Evolutionary conservation across 1,139 yeast species (phyloP), one percentile per base, ranked within the genome.

Genomic region (Entelexis sorbosivorans): DNA sequence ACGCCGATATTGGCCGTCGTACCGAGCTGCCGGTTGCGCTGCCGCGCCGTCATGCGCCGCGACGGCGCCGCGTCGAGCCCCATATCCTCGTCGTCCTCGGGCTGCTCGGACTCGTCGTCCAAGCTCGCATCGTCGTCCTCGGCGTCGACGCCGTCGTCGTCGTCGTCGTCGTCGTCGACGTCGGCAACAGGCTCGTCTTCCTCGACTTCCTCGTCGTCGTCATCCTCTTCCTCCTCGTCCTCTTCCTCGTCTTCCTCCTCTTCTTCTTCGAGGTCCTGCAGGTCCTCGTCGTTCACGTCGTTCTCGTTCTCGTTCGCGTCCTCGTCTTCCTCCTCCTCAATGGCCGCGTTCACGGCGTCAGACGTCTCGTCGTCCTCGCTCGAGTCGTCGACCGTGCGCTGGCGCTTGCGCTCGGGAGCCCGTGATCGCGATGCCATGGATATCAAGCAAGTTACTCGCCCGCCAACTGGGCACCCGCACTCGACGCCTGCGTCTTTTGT

Each of bases 11-110:
- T 59, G 56, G 54, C 53, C 10, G 45, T 61, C 61, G 35, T 63
- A 60, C 47, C 63, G 58, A 47, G 64, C 58, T 6, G 73, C 67
- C 19, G 46, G 32, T 46, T 42, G 20, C 74, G 64, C 50, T 72
- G 73, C 19, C 74, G 64, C 1, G 69, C 69, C n/a, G 71, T 66
- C 53, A 57, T 54, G 16, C 48, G 53, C 7, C 38, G 31, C 16
- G 33, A 16, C n/a, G 28, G 6, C 24, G 24, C 24, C 24, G 24
- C 24, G 6, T 22, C 24, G 24, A 22, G 24, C 24, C 6, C 24
- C 4, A 4, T 6, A 4, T 22, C 24, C 24, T 22, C 24, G 24
- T 22, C 24, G 10, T 60, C 64, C 19, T 40, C 55, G 17, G 48
- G 59, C 24, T 44, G 50, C 5, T 50, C 58, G 22, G 40, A 58